These are phyloP conservation scores for Priceomyces haplophilus DNA, from an alignment of 805 yeast species.

Conservation along the genomic window DNA sequence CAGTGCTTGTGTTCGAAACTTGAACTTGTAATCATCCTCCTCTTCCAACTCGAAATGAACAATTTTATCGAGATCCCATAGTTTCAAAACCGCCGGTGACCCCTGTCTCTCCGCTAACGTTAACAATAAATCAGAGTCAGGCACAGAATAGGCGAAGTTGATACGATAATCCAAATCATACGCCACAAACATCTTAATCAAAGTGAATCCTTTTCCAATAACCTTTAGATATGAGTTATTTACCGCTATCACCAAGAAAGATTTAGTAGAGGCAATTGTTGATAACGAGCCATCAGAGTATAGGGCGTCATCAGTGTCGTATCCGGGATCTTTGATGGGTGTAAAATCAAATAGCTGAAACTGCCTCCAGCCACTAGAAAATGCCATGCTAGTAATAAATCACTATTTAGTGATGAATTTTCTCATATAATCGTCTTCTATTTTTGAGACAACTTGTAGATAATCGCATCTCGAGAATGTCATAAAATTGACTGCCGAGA, in stretches of 20 bases:
- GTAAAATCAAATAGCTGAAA: constrained; percentile 81
- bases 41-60: constrained; percentile 21
- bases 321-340: constrained; percentile 82
- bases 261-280: constrained; percentile 57
- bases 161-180: constrained; percentile 65
- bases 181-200: constrained; percentile 54
- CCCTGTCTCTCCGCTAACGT: constrained; percentile 78
- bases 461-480: neutral
- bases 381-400: constrained; percentile 4
- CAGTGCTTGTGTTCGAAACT: constrained; percentile 58
- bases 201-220: constrained; percentile 47
- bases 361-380: constrained; percentile 57
- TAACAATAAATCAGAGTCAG: constrained; percentile 51
- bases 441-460: neutral
- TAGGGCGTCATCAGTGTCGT: constrained; percentile 57
- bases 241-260: constrained; percentile 59
- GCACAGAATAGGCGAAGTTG: constrained; percentile 50
- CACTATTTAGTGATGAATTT: neutral
- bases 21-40: constrained; percentile 23
- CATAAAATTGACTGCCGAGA: neutral
- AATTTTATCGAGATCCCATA: constrained; percentile 69
- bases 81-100: constrained; percentile 58
- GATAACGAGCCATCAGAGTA: constrained; percentile 77
- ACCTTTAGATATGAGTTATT: constrained; percentile 53
- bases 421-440: neutral